phyloP scores from a whole-genome alignment of 2,329 filamentous ascomycete species.

The Diaporthe ilicicola region DNA sequence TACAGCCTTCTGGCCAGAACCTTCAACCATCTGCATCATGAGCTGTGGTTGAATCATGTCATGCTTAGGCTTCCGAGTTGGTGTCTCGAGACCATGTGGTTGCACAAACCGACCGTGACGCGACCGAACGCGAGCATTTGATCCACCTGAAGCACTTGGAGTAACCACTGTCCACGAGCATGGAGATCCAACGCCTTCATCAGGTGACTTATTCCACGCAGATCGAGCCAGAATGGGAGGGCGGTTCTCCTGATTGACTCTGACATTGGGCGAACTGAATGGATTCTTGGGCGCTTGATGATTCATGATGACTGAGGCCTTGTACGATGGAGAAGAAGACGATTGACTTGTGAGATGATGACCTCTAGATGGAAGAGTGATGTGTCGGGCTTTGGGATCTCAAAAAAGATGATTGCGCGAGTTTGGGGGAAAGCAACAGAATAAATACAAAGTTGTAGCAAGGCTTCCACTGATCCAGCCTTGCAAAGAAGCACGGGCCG shows the following conservation, averaged over 20 bases:
- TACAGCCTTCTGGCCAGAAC: not conserved
- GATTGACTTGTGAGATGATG: not conserved
- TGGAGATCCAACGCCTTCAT: not conserved
- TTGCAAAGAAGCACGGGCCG: not conserved
- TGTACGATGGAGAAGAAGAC: not conserved
- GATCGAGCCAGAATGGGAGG: not conserved
- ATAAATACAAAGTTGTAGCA: not conserved
- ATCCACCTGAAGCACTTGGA: not conserved
- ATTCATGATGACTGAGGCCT: conserved; percentile 6
- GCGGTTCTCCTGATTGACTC: not conserved
- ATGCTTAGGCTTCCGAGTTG: not conserved
- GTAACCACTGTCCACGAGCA: not conserved
- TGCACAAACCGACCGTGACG: too few relatives aligned
- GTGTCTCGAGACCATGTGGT: not conserved
- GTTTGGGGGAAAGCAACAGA: not conserved
- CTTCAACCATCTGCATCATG: not conserved
- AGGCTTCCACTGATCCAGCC: not conserved
- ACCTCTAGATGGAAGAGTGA: not conserved
- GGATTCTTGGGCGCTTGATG: not conserved
- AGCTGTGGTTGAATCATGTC: not conserved
- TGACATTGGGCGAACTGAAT: not conserved
- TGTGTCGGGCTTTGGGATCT: not conserved
- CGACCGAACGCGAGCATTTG: not conserved
- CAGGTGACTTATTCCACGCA: not conserved
- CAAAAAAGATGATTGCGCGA: not conserved